Base-by-base conservation (phyloP, 305 asterid genomes). In the Fraxinus albicans region DNA sequence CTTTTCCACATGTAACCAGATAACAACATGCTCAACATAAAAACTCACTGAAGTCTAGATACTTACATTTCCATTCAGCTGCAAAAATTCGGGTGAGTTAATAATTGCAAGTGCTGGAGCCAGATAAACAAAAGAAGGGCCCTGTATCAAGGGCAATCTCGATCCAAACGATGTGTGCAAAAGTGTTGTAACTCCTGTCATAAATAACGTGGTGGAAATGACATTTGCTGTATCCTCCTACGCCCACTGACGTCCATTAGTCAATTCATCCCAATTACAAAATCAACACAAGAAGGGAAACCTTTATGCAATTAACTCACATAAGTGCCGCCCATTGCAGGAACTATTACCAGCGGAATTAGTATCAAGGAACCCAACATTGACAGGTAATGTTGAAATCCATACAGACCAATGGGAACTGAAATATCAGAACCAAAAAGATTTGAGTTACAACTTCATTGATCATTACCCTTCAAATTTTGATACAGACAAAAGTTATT, bases 251-350 rank as follows among this genome's bases (percentile, higher is more conserved):
- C 23, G 31, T 79, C 73, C 58, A 74, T 88, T 79, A 88, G 86
- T 82, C 63, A 80, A 70, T 60, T 86, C 72, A 44, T 42, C 31
- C 38, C 36, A 65, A 12, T 50, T 31, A 79, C 60, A 81, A 1
- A 25, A 69, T 69, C 36, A 73, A 25, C 9, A n/a, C 3, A 31
- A 77, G 36, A 79, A 84, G 21, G 63, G 50, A 73, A 33, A 67
- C n/a, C 8, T 33, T n/a, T 10, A 0, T 17, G 55, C 73, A 86
- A 84, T 58, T 2, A 78, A 89, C 99, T 95, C 92, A 96, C 99
- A 88, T 95, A 81, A 88, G 90, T 90, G 88, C 99, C 99, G 67
- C 99, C 98, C 99, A 94, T 96, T 83, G 98, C 98, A 21, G 99
- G 99, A 90, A 96, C 98, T 50, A 95, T 89, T 85, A 96, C 98